Evolutionary conservation across 2,329 filamentous ascomycete genomes (phyloP), one percentile per base, ranked within the genome.

Genomic region (Epicoccum sorghinum): DNA sequence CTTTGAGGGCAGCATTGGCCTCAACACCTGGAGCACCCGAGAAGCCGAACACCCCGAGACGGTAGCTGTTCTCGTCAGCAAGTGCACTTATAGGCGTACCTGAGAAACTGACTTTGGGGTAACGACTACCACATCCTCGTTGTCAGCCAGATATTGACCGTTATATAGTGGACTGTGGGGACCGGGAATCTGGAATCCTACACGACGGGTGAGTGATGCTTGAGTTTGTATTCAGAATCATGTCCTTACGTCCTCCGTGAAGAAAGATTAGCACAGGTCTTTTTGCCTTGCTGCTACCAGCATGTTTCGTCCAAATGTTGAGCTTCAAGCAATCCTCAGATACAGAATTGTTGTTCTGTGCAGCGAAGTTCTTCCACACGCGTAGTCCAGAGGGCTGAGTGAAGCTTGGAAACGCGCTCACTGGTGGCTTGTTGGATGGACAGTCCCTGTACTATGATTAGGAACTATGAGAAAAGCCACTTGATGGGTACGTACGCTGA

Each of bases 11-110:
- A 4, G 73, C 63, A 52, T 78, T 78, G 30, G 71, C 65, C 12
- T 67, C 60, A 23, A 74, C 40, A 5, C 69, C 74, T 13, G 66
- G 64, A 46, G 71, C 68, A 45, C 71, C 71, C 3, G 75, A 66
- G 45, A 76, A 78, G 12, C 75, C 74, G 37, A 77, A 72, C 45
- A 78, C 70, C 37, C 74, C 72, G 9, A 76, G 52, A 24, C 75
- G 71, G 48, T 76, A 77, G 47, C 62, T 69, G 35, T 8, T 13
- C 24, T 9, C 36, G 46, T 59, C n/a, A 57, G 25, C 13, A 29
- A 3, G 10, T 22, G 1, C 10, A 4, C 9, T 10, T 13, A 14
- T 8, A 13, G 7, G n/a, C 3, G 18, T 23, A 9, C n/a, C 22
- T 8, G 25, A 3, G 7, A 4, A 9, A 40, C 25, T 23, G 57